phyloP scores from a whole-genome alignment of 2,329 filamentous ascomycete species.

The Stagonosporopsis cucurbitacearum region DNA sequence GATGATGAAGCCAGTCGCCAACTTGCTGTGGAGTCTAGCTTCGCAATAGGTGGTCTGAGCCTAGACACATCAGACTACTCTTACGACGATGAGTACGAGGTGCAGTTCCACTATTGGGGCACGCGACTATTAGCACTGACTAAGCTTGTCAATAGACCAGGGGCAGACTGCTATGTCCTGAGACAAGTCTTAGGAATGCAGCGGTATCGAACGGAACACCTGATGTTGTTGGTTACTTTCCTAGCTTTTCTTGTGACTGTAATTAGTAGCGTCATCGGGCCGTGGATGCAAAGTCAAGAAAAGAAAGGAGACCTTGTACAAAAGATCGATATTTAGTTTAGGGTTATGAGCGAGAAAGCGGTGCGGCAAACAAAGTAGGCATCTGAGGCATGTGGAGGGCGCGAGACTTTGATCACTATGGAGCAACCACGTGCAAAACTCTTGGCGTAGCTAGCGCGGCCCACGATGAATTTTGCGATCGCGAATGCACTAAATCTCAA shows the following conservation, averaged over 20 bases:
- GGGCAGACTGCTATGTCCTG: neutral
- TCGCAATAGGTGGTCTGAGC: neutral
- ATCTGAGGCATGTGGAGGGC: no score
- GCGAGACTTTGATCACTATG: no score
- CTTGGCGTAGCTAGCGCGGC: conserved; percentile 25
- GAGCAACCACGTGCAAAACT: conserved; percentile 16
- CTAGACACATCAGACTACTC: neutral
- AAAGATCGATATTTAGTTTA: no score
- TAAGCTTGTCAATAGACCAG: neutral
- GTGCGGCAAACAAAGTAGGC: no score
- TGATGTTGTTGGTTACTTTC: neutral
- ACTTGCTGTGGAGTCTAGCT: neutral
- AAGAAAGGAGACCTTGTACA: neutral
- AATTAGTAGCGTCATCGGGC: neutral
- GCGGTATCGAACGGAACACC: neutral
- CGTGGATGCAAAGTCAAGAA: neutral
- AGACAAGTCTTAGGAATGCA: neutral
- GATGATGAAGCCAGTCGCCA: neutral
- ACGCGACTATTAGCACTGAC: neutral
- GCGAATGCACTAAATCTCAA: conserved; percentile 7
- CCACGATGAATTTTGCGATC: conserved; percentile 29
- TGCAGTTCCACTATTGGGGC: neutral
- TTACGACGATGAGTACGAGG: neutral
- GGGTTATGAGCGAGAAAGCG: no score
- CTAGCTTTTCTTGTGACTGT: neutral